Base-by-base conservation (phyloP, 306 rosid species). In the Inga oerstediana region DNA sequence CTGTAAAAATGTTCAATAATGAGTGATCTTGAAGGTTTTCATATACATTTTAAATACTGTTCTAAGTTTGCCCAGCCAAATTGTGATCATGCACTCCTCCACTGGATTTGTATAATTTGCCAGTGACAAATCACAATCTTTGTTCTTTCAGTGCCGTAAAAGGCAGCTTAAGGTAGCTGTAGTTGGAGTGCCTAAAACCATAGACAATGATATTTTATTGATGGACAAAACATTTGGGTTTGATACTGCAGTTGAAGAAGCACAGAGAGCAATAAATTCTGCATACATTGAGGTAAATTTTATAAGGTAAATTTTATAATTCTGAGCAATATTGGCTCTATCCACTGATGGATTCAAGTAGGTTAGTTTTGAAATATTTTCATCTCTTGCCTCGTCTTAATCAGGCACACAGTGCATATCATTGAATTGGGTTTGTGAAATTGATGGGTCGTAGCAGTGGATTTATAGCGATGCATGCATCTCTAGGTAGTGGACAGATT, bases 401-500 rank as follows among this genome's bases (percentile, higher is more conserved):
- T 54, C 64, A 97, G 99, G 99, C 99, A 76, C 98, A 97, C 81
- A 97, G 99, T 83, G 99, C 99, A 49, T 97, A 92, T 86, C 99
- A 93, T 84, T 98, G 99, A 54, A 87, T 97, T 71, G 99, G 99
- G 69, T 16, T 97, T 75, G 99, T 97, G 68, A 97, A 97, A 86
- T 83, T 97, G 91, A 97, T 97, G 99, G 99, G 99, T 46, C 99
- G 99, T 78, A 94, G 98, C 91, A 97, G 99, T 82, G 99, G 99
- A 79, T 97, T 84, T 86, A 97, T 97, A 78, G 98, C 99, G 56
- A 97, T 97, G 99, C 99, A 97, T 48, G 95, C 98, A 76, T 87
- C 99, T 79, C 85, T 97, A 74, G 91, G 98, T 39, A 97, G 99
- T 82, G 99, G 99, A 77, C 99, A 94, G 87, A 80, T 97, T 43